Base-by-base conservation (phyloP, 257 asterid species). In the Capsicum rhomboideum region DNA sequence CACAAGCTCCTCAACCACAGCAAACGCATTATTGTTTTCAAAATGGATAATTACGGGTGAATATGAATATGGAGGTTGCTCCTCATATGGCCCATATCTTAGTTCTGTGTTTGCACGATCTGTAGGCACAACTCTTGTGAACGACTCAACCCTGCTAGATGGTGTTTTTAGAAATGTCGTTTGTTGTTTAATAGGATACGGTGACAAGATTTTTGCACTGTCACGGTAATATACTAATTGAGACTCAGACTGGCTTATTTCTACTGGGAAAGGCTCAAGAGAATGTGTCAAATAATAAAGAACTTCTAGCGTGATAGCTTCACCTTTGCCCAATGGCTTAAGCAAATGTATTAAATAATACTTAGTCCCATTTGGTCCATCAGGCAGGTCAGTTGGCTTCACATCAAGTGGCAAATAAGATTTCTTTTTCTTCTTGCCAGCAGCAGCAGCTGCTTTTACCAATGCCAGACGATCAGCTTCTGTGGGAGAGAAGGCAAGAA, bases 1-100 rank as follows among this genome's bases (percentile, higher is more conserved):
- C 89, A 93, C 97, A 88, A 97, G 98, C 93, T 95, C 99, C 93
- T 95, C 98, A 86, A 97, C 96, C 86, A 95, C 98, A 87, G 99
- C 96, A 89, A 97, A 97, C 9, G 98, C 94, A 50, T 90, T 85
- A 87, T 95, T 97, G 87, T 97, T 97, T 89, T 97, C 99, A 74
- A 93, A 93, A 93, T 97, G 99, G 69, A 93, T 63, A 18, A 88
- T 84, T 77, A 95, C 59, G 34, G 99, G 98, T 26, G 93, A 87
- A 90, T 88, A 91, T 6, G 98, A 93, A 88, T 86, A 93, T 52
- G 99, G 91, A 86, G 79, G 55, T 6, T 80, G 87, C 52, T 91
- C 93, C 85, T 89, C 94, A 87, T 90, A 97, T 2, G 98, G 98
- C 58, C 99, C 99, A 83, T 97, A 97, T 85, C 88, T 97, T 75